phyloP scores from a whole-genome alignment of 805 yeast species.

The Priceomyces medius region DNA sequence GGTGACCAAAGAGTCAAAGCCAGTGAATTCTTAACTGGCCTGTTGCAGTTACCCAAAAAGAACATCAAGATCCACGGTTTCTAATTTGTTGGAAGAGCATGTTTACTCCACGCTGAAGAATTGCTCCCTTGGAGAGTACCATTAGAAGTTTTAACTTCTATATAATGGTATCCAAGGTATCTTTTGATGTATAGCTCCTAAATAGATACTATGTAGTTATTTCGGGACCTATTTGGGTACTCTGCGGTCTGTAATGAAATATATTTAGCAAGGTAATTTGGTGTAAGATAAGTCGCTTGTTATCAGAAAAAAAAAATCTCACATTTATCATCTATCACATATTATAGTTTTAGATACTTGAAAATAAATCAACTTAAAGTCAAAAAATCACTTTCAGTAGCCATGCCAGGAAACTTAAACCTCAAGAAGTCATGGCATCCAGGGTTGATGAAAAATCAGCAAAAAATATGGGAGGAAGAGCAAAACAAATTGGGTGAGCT shows the following conservation, averaged over 20 bases:
- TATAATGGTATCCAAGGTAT: not conserved
- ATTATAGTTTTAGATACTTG: not conserved
- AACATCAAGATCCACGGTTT: conserved; percentile 98
- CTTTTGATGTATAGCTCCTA: conserved; percentile 1
- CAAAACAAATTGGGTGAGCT: conserved; percentile 74
- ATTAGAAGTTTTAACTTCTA: not conserved
- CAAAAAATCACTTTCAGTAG: not conserved
- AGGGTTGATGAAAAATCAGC: conserved; percentile 77
- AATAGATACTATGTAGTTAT: conserved; percentile 2
- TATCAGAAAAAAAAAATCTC: not conserved
- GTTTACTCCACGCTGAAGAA: not conserved
- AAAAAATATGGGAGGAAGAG: conserved; percentile 80
- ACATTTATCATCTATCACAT: not conserved
- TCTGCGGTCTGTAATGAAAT: not conserved
- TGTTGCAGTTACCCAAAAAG: conserved; percentile 89
- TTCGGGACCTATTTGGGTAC: not conserved
- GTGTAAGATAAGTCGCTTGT: no score
- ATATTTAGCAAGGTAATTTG: not conserved
- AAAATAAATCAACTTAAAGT: not conserved
- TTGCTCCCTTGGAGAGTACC: conserved; percentile 1
- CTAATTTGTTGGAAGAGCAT: conserved; percentile 36
- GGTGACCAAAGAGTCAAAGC: conserved; percentile 99
- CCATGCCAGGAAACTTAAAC: conserved; percentile 77
- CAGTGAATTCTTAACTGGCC: conserved; percentile 83
- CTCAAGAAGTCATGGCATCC: conserved; percentile 97